Evolutionary conservation across 1,139 yeast species (phyloP).

Genomic region (Kazachstania sp.): DNA sequence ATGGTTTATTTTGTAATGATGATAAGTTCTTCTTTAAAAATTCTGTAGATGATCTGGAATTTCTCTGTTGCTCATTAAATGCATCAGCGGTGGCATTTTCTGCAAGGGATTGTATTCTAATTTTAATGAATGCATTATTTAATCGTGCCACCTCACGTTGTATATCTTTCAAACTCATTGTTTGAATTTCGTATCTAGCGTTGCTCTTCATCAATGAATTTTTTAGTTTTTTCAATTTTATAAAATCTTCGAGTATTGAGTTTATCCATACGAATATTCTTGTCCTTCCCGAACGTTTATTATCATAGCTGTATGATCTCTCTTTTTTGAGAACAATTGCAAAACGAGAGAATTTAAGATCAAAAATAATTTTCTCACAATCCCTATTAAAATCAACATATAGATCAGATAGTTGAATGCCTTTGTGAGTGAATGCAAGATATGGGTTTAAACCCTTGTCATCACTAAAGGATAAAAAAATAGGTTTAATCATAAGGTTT

Average conservation of each 20-base stretch:
- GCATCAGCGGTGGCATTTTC: neutral
- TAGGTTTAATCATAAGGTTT: constrained; percentile 3
- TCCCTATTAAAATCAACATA: constrained; percentile 3
- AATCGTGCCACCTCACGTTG: neutral
- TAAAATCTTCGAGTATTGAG: neutral
- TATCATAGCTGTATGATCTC: neutral
- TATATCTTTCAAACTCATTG: neutral
- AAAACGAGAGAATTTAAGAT: neutral
- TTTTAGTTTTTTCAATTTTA: constrained; percentile 1
- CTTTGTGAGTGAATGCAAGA: constrained; percentile 5
- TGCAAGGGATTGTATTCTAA: neutral
- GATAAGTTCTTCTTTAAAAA: constrained; percentile 1
- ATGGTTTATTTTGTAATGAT: neutral
- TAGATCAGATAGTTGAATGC: neutral
- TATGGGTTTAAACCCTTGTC: constrained; percentile 8
- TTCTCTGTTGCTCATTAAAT: neutral
- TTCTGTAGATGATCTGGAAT: neutral
- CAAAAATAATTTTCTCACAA: constrained; percentile 2
- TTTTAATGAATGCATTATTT: neutral
- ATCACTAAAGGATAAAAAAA: constrained; percentile 7
- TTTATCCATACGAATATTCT: neutral
- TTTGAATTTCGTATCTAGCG: neutral
- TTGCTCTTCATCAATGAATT: neutral
- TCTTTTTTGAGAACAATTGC: neutral
- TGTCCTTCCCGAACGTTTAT: neutral